A percentile compares a stretch with the other conserved stretches of the same genome.
phyloP scores from a whole-genome alignment of 768 basidiomycete genomes.

The Leccinum sublutescens region DNA sequence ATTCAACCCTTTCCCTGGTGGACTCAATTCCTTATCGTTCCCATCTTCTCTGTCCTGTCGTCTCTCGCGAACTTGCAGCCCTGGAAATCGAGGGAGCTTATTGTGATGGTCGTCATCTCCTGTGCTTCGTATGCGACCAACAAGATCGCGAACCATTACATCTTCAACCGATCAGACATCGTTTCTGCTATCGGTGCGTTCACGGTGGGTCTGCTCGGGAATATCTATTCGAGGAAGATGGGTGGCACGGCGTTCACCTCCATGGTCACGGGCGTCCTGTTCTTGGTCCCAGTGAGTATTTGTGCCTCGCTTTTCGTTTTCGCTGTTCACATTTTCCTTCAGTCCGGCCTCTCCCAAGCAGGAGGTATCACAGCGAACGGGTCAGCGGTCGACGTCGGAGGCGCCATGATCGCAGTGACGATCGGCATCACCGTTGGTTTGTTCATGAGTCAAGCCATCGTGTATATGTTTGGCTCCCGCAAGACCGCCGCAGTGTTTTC shows the following conservation, averaged over 20 bases:
- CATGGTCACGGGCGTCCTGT: slow-evolving; percentile 87
- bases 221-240: slow-evolving; percentile 78
- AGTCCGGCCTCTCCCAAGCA: slow-evolving; percentile 85
- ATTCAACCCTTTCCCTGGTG: slow-evolving; percentile 80
- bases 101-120: slow-evolving; percentile 83
- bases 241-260: slow-evolving; percentile 86
- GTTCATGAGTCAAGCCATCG: slow-evolving; percentile 84
- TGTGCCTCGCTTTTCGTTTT: not conserved
- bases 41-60: slow-evolving; percentile 66
- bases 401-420: slow-evolving; percentile 86
- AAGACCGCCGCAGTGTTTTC: slow-evolving; percentile 88
- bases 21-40: slow-evolving; percentile 75
- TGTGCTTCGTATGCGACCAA: slow-evolving; percentile 78
- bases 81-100: slow-evolving; percentile 63
- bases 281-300: slow-evolving; percentile 76
- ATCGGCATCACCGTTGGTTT: slow-evolving; percentile 89
- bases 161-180: slow-evolving; percentile 80
- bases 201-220: slow-evolving; percentile 74
- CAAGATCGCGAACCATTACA: slow-evolving; percentile 80
- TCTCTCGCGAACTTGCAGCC: slow-evolving; percentile 81
- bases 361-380: slow-evolving; percentile 83
- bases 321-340: slow-evolving; percentile 2
- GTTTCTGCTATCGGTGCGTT: slow-evolving; percentile 86
- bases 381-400: slow-evolving; percentile 79
- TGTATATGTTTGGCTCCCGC: slow-evolving; percentile 81